Base-by-base conservation (phyloP, 2,329 filamentous ascomycete species). In the Phialophora tarda region DNA sequence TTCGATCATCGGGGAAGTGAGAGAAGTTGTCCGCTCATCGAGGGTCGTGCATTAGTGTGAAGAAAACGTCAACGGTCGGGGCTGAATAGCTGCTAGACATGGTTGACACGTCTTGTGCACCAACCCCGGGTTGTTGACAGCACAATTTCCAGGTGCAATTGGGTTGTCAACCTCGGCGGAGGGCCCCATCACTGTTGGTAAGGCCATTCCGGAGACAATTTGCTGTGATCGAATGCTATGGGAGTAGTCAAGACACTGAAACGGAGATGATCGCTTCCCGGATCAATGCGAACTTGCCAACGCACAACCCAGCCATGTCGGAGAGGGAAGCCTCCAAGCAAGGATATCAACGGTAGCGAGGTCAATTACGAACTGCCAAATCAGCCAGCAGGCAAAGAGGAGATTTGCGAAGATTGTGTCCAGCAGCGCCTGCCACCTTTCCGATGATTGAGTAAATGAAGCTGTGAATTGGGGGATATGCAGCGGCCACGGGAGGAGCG, bases 121-220 rank as follows among this genome's bases (percentile, higher is more conserved):
- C 66, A 68, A 59, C 66, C 66, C 63, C 54, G 66, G 66, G 66
- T 68, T 68, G 66, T 65, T 55, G 41, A 21, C 32, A 48, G 23
- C 24, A 3, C 47, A 53, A 63, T 32, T 21, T 68, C 47, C n/a
- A 54, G 23, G 26, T 62, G 44, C 53, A 57, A 59, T 38, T 34
- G 30, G 26, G 24, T 63, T 68, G 62, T 28, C 44, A 63, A 65
- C 62, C 54, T 23, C n/a, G n/a, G 23, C 14, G 26, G 48, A 28
- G 6, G 47, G 4, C 10, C 11, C 10, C 48, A n/a, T 44, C 17
- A 8, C 38, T n/a, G 5, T 21, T 44, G 38, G 38, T n/a, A n/a
- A n/a, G 21, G 38, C 38, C 38, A n/a, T 6, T 11, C 24, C 21
- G 8, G 24, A n/a, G 8, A 17, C 14, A 51, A 14, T 21, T 21